Conservation (phyloP, 1,284 basidiomycete species). For the Cutaneotrichosporon sp. region DNA sequence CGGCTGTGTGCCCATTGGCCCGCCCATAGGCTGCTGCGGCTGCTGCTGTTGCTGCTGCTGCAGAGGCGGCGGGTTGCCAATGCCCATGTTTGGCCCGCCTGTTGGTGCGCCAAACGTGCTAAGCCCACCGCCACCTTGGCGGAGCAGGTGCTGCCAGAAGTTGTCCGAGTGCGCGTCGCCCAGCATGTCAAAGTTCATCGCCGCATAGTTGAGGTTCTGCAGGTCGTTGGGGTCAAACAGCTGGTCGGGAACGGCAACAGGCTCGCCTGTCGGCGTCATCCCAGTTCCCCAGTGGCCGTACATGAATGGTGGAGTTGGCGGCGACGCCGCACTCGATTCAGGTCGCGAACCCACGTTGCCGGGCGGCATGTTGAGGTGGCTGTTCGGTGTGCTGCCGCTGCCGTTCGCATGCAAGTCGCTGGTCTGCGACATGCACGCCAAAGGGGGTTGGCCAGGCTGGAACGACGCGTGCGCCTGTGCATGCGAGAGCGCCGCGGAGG, state of each 20-base stretch:
- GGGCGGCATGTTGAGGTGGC: background rate
- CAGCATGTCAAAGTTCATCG: conserved; percentile 28
- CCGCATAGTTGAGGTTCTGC: conserved; percentile 26
- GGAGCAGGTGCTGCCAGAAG: conserved; percentile 24
- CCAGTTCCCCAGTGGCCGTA: conserved; percentile 14
- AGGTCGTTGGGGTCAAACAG: conserved; percentile 24
- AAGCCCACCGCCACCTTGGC: conserved; percentile 11
- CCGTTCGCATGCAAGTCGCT: background rate
- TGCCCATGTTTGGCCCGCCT: no score
- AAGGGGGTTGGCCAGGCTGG: conserved; percentile 1
- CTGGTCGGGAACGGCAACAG: conserved; percentile 9
- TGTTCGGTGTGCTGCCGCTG: background rate
- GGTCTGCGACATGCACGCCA: conserved; percentile 7
- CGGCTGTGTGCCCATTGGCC: conserved; percentile 5
- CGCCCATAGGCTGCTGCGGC: background rate
- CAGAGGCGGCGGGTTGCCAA: background rate
- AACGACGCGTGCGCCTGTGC: conserved; percentile 13
- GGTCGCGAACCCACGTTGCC: background rate
- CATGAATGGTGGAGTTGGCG: conserved; percentile 18
- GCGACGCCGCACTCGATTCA: background rate
- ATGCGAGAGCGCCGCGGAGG: conserved; percentile 5
- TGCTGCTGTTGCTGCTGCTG: background rate
- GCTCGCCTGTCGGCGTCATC: conserved; percentile 12
- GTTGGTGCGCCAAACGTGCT: conserved; percentile 14
- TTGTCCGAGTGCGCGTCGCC: conserved; percentile 17